Conservation (phyloP, 257 asterid species). For the Nicotiana otophora region DNA sequence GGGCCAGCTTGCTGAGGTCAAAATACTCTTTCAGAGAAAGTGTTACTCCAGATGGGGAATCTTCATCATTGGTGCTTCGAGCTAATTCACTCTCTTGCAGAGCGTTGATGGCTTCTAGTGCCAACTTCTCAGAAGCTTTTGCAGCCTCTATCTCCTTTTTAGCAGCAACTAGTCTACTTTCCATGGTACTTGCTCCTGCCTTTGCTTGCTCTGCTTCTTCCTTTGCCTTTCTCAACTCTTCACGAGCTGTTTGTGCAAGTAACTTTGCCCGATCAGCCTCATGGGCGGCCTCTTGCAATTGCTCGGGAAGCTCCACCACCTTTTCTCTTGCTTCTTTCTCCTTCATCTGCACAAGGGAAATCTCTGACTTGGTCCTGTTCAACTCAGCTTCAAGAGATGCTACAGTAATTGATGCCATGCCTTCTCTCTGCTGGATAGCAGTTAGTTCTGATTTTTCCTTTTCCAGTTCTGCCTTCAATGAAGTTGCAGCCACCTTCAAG, state of each 20-base stretch:
- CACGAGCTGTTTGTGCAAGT: conserved; percentile 43
- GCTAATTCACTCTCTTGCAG: conserved; percentile 76
- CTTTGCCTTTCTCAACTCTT: conserved; percentile 53
- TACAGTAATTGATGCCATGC: conserved; percentile 75
- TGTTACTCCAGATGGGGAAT: conserved; percentile 51
- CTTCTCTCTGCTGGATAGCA: conserved; percentile 67
- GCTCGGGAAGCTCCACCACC: conserved; percentile 62
- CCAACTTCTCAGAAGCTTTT: conserved; percentile 82
- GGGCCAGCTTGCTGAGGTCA: conserved; percentile 79
- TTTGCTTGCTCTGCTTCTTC: conserved; percentile 78
- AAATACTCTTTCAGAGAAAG: conserved; percentile 76
- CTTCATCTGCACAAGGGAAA: conserved; percentile 40
- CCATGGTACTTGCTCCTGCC: conserved; percentile 56
- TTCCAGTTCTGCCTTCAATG: conserved; percentile 62
- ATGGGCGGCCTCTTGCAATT: conserved; percentile 66
- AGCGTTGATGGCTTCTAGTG: conserved; percentile 79
- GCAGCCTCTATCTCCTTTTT: conserved; percentile 90
- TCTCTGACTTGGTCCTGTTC: conserved; percentile 52
- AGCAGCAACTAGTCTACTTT: conserved; percentile 62
- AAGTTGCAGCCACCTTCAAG: conserved; percentile 63
- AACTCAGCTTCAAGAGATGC: conserved; percentile 82
- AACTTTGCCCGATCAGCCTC: conserved; percentile 60
- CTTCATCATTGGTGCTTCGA: conserved; percentile 30
- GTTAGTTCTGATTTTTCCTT: conserved; percentile 57
- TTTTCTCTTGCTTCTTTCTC: conserved; percentile 72